A percentile compares a stretch with the other conserved stretches of the same genome.
Conservation (phyloP, 192 early-diverging fungal genomes). For the Backusella sp. region DNA sequence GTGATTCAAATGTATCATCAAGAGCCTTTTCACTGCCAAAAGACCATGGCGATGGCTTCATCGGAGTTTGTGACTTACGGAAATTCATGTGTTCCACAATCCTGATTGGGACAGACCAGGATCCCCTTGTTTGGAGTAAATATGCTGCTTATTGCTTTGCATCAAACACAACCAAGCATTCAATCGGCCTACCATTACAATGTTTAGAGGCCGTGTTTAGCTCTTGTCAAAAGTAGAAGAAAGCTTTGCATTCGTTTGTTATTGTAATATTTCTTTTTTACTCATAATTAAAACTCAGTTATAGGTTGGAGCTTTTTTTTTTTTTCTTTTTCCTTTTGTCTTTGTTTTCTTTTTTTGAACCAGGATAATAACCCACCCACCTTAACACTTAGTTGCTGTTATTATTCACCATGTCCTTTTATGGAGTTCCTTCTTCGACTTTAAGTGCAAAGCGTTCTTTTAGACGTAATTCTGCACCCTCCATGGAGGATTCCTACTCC, state of each 20-base stretch:
- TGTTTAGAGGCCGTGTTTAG: background rate
- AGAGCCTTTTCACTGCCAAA: too few species aligned
- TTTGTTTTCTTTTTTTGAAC: background rate
- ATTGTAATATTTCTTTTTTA: background rate
- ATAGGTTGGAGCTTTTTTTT: background rate
- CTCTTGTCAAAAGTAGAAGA: background rate
- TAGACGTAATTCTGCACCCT: constrained; percentile 21
- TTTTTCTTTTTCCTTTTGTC: background rate
- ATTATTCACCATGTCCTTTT: background rate
- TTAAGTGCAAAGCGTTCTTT: background rate
- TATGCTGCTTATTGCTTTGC: background rate
- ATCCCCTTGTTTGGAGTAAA: constrained; percentile 7
- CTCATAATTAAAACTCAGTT: background rate
- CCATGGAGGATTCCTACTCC: constrained; percentile 14
- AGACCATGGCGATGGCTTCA: background rate
- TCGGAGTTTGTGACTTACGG: background rate
- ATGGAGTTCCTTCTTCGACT: background rate
- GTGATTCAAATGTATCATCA: too few species aligned
- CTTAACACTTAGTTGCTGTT: background rate
- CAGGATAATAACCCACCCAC: background rate
- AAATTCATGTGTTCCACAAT: background rate
- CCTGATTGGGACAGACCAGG: constrained; percentile 1
- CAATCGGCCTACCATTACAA: background rate
- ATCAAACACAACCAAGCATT: background rate
- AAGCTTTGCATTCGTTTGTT: background rate